Evolutionary conservation across 306 rosid genomes (phyloP), one percentile per base, ranked within the genome.

Genomic region (Prunus mira): DNA sequence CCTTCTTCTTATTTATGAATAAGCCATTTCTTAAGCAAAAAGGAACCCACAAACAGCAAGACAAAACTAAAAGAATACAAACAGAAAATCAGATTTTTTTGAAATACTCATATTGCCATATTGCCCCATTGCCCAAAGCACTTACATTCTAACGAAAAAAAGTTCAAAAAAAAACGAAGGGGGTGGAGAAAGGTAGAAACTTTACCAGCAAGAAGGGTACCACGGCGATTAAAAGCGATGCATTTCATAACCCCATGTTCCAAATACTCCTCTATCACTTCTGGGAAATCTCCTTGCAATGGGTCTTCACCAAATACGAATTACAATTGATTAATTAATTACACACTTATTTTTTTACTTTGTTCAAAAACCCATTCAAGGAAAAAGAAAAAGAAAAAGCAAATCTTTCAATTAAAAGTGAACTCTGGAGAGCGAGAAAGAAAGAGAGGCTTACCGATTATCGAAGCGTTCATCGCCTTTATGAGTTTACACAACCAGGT

Each of bases 231-330:
- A 74, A 96, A 96, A 60, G 99, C 92, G 65, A 92, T 87, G 78
- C 97, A 96, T 84, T 96, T 92, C 97, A 91, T 96, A 54, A 87
- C 87, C 9, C 98, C 97, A 87, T 96, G 87, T 45, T 96, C 98
- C 83, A 96, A 65, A 82, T 84, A 96, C 86, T 96, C 98, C 78
- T 96, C 99, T n/a, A 96, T 96, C 57, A 96, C 98, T 86, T 96
- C 98, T 0, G 98, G 99, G 71, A 96, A 96, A 83, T 96, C 97
- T 19, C 98, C 99, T 81, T 92, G 99, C 84, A 92, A 71, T 1
- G 99, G 98, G 81, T 93, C 98, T 93, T 77, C 69, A 77, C 67
- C 9, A 38, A 38, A 38, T 38, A 38, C 43, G 43, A 38, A 38
- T 38, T 38, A 73, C 43, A 49, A 80, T 9, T 38, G 1, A 38